phyloP scores from a whole-genome alignment of 2,329 filamentous ascomycete genomes.

The Alternaria sp. region DNA sequence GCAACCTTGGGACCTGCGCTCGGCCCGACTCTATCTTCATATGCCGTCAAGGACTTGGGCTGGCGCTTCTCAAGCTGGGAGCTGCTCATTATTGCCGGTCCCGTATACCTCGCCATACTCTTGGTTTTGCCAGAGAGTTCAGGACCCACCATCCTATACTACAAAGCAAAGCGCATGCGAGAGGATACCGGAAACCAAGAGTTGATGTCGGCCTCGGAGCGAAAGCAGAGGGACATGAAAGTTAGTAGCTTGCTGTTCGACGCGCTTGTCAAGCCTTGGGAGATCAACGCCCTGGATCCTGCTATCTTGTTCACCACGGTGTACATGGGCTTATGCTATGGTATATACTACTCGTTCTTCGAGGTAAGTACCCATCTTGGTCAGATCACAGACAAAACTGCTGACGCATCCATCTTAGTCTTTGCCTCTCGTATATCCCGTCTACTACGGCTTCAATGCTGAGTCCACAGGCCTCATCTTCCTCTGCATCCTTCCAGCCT shows the following conservation, averaged over 20 bases:
- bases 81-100: slow-evolving; percentile 76
- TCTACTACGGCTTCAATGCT: slow-evolving; percentile 77
- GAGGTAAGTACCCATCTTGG: slow-evolving; percentile 52
- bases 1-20: slow-evolving; percentile 69
- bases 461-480: slow-evolving; percentile 82
- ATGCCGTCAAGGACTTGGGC: slow-evolving; percentile 70
- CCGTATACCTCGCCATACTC: slow-evolving; percentile 76
- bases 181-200: slow-evolving; percentile 70
- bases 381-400: neutral
- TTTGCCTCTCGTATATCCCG: slow-evolving; percentile 70
- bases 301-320: slow-evolving; percentile 83
- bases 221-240: slow-evolving; percentile 63
- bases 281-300: slow-evolving; percentile 81
- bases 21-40: slow-evolving; percentile 72
- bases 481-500: slow-evolving; percentile 78
- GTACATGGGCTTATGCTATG: slow-evolving; percentile 84
- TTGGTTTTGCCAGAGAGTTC: slow-evolving; percentile 89
- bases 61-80: slow-evolving; percentile 90
- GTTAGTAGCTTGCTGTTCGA: slow-evolving; percentile 53
- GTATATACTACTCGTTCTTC: slow-evolving; percentile 78
- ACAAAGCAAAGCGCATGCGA: slow-evolving; percentile 75
- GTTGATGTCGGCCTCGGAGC: slow-evolving; percentile 79
- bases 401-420: slow-evolving; percentile 37
- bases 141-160: slow-evolving; percentile 64
- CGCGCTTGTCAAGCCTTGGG: slow-evolving; percentile 76